phyloP scores from a whole-genome alignment of 768 basidiomycete species.

The Mycena amicta region DNA sequence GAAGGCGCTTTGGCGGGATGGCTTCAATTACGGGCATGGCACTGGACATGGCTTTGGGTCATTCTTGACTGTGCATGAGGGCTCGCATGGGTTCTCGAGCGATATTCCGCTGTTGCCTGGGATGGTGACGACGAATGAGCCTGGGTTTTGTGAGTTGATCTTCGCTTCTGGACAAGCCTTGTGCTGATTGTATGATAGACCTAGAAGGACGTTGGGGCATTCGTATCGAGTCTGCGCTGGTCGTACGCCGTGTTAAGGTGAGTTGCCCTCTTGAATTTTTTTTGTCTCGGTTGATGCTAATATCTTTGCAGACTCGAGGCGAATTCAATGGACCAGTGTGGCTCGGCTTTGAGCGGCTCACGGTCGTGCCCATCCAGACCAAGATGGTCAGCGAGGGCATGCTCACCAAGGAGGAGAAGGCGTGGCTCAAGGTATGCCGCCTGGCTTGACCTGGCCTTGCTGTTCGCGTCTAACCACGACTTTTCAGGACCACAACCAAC shows the following conservation, averaged over 20 bases:
- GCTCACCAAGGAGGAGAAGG: conserved; percentile 82
- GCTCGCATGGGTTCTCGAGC: conserved; percentile 77
- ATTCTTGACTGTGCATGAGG: conserved; percentile 85
- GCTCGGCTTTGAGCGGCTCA: conserved; percentile 91
- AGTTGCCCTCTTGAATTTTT: conserved; percentile 27
- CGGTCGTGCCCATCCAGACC: conserved; percentile 92
- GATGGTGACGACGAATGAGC: conserved; percentile 92
- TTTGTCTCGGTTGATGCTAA: conserved; percentile 6
- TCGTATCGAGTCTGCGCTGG: conserved; percentile 86
- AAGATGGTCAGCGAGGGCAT: conserved; percentile 84
- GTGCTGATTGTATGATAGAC: conserved; percentile 44
- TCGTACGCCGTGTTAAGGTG: conserved; percentile 67
- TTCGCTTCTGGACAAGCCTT: conserved; percentile 17
- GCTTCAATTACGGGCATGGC: conserved; percentile 85
- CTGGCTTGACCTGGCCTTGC: neutral
- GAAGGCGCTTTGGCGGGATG: conserved; percentile 85
- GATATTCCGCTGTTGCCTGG: conserved; percentile 76
- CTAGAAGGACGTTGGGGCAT: conserved; percentile 84
- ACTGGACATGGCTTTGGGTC: conserved; percentile 91
- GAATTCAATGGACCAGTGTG: conserved; percentile 75
- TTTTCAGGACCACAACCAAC: conserved; percentile 75
- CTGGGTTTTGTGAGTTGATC: conserved; percentile 77
- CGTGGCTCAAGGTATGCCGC: conserved; percentile 75
- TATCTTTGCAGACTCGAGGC: conserved; percentile 58
- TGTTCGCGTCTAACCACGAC: neutral